Evolutionary conservation across 495 filamentous ascomycete species (phyloP), one percentile per base, ranked within the genome.

Genomic region (Tetracladium marchalianum): DNA sequence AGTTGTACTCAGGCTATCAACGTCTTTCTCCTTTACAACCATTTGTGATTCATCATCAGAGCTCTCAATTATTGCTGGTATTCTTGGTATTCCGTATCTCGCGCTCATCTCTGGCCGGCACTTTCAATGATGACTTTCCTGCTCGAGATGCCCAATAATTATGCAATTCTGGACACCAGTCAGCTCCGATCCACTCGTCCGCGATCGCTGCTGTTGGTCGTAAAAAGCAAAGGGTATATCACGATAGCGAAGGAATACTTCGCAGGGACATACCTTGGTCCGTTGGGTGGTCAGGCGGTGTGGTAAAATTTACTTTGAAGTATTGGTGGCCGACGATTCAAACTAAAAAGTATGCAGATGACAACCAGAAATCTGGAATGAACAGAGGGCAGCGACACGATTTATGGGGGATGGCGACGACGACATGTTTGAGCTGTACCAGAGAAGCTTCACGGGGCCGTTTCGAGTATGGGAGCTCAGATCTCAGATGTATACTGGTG

Each of bases 11-110:
- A 31, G 6, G 15, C 37, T 32, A 10, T 47, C 22, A 0, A 41
- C 43, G 15, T 47, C 49, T 24, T 24, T 36, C 8, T 11, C 35
- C 32, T 35, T 55, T 41, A 50, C 17, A 8, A 31, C 39, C 9
- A 13, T 41, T 24, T 18, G 36, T 16, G 46, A 27, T 38, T 44
- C 56, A 53, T 56, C 50, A n/a, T 54, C 52, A 2, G 53, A 40
- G 12, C 47, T 44, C 35, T 55, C 56, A 5, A 44, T 17, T 17
- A 59, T 59, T 37, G 50, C 31, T 36, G 53, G 41, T 16, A 53
- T 31, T 4, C 43, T 35, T 31, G 47, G 38, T 36, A 41, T 18
- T 12, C 17, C 49, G 35, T 59, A 55, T 42, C 43, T 59, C 4
- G 56, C 44, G 5, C 47, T 44, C 52, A 56, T 56, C 36, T 41